Conservation (phyloP, 2,329 filamentous ascomycete species). For the Calonectria pseudoreteaudii region DNA sequence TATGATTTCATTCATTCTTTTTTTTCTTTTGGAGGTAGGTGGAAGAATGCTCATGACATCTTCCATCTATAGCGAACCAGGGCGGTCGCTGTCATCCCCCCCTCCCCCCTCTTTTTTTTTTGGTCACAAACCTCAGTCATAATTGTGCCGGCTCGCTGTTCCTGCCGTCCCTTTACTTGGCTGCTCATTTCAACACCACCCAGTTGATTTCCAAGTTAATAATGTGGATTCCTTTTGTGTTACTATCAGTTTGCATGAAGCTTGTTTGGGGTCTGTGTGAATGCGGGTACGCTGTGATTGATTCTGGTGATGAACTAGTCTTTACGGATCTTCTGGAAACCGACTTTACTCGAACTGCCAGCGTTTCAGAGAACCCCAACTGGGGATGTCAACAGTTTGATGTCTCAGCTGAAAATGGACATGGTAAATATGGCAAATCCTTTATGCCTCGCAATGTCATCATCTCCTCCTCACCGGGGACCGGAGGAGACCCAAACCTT, state of each 20-base stretch:
- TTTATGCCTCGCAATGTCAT: conserved; percentile 69
- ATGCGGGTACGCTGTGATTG: conserved; percentile 74
- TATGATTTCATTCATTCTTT: neutral
- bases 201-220: neutral
- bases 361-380: conserved; percentile 63
- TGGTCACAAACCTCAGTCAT: neutral
- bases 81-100: neutral
- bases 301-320: conserved; percentile 56
- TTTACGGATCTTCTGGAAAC: conserved; percentile 80
- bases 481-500: conserved; percentile 57
- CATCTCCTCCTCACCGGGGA: conserved; percentile 54
- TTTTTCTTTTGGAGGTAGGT: neutral
- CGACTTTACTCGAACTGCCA: conserved; percentile 72
- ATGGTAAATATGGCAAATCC: conserved; percentile 75
- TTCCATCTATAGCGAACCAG: neutral
- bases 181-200: neutral
- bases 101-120: too few relatives aligned
- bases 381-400: conserved; percentile 79
- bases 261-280: conserved; percentile 66
- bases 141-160: neutral
- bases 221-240: conserved; percentile 23
- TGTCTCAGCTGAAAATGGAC: conserved; percentile 65
- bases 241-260: conserved; percentile 28
- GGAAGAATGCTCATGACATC: neutral
- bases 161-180: too few relatives aligned